Evolutionary conservation across 441 rosid genomes (phyloP).

Genomic region (Francoa sonchifolia): DNA sequence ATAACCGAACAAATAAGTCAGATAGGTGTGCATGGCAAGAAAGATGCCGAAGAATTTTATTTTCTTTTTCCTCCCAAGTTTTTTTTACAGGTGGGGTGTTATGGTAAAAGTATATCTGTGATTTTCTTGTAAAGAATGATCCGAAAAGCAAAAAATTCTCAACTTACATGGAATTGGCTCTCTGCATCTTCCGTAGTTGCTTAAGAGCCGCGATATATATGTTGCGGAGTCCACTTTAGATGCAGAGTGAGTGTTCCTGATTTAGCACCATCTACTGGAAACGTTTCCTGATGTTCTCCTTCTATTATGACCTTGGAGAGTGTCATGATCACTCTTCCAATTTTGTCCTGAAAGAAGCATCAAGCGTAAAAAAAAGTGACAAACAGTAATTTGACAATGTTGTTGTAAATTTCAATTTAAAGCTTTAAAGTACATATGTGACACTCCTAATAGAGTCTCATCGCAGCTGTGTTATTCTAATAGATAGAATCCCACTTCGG

Average conservation of each 20-base stretch:
- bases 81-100: too few relatives aligned
- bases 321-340: slow-evolving; percentile 80
- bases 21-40: too few relatives aligned
- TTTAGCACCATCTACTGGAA: slow-evolving; percentile 43
- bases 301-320: slow-evolving; percentile 71
- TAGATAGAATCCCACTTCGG: too few relatives aligned
- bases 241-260: slow-evolving; percentile 50
- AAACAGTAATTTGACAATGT: neutral
- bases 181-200: neutral
- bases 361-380: neutral
- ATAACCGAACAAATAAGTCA: too few relatives aligned
- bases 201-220: slow-evolving; percentile 43
- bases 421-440: too few relatives aligned
- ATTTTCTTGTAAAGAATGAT: too few relatives aligned
- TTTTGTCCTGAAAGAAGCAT: slow-evolving; percentile 42
- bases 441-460: too few relatives aligned
- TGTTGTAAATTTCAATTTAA: neutral
- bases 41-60: too few relatives aligned
- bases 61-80: too few relatives aligned
- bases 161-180: neutral
- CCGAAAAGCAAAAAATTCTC: too few relatives aligned
- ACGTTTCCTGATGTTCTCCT: slow-evolving; percentile 62
- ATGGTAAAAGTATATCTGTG: too few relatives aligned
- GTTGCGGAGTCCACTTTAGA: slow-evolving; percentile 75
- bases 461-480: too few relatives aligned